Evolutionary conservation across 768 basidiomycete genomes (phyloP).

Genomic region (Galerina marginata): DNA sequence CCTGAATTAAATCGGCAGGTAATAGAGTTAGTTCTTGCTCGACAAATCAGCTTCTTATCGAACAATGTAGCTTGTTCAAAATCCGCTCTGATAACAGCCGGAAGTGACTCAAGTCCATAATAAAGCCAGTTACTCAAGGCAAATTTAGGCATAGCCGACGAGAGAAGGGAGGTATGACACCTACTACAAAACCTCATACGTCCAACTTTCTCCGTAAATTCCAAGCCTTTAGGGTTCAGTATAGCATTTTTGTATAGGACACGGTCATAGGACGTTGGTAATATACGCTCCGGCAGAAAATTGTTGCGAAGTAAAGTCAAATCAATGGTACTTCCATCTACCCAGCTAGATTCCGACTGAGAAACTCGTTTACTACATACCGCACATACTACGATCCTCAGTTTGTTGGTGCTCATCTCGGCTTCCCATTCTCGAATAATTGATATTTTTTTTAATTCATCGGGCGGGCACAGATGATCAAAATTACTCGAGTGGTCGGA

Average conservation of each 20-base stretch:
- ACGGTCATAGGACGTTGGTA: background rate
- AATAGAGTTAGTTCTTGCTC: background rate
- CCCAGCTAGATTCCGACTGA: background rate
- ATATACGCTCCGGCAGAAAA: background rate
- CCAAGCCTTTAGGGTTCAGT: background rate
- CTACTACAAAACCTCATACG: background rate
- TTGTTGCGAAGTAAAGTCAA: background rate
- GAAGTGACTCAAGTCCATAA: background rate
- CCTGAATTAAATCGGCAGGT: background rate
- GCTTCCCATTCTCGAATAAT: background rate
- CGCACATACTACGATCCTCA: background rate
- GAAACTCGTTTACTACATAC: background rate
- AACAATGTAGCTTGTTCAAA: background rate
- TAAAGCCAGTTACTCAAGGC: conserved; percentile 7
- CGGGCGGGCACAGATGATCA: background rate
- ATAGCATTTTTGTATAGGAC: background rate
- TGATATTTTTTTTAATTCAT: background rate
- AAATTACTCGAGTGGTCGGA: background rate
- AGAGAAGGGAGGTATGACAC: background rate
- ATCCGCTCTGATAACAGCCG: background rate
- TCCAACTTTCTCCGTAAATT: background rate
- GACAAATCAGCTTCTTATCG: background rate
- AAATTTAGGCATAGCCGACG: background rate
- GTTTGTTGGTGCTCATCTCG: background rate
- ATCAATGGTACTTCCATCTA: background rate